Evolutionary conservation across 352 stramenopile species (phyloP), one percentile per base, ranked within the genome.

Genomic region (Phytophthora fragariae): DNA sequence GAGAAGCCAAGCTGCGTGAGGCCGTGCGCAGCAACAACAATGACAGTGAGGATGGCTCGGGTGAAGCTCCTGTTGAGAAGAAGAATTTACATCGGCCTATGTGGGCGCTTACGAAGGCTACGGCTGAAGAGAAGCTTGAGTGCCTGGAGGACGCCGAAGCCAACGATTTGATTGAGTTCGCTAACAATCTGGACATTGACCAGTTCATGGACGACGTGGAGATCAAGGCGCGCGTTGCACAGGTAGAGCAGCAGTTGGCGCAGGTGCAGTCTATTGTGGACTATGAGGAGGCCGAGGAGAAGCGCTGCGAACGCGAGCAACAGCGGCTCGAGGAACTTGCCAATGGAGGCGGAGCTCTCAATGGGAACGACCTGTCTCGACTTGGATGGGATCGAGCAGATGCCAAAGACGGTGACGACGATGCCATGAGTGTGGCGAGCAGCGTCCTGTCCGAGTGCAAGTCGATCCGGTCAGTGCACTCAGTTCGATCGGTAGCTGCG

Each of bases 131-230:
- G 57, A 97, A 97, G 73, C 79, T 83, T 17, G 83, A 92, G 50
- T 77, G 59, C 10, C 69, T 93, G 39, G 83, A 97, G 70, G 84
- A 96, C 31, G 76, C 90, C 24, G 91, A 97, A 65, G 93, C 92
- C 53, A 91, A 98, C 61, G 89, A 98, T 37, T 82, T 99, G 35
- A 89, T 99, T 15, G 86, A 94, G 24, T 99, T 99, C 80, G 95
- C 92, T 31, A 93, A 98, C 63, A 92, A 94, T 50, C 79, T 99
- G 9, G 90, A 99, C 70, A 95, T 98, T 57, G 96, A 98, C 75
- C 89, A 97, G 82, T 99, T 98, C 82, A 95, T 98, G 78, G 85
- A 97, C 75, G 95, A 99, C 59, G 81, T 96, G 17, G 88, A 97
- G 73, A 80, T 95, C 70, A 97, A 96, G 57, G 88, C 86, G 5